phyloP scores from a whole-genome alignment of 306 rosid species.

The Cucumis sativus region Cucumber_9930_V3 NC_026657.2:27697501-27698000 shows the following conservation, averaged over 20 bases:
- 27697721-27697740: slow-evolving; percentile 76
- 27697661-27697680: slow-evolving; percentile 52
- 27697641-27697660: slow-evolving; percentile 66
- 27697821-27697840: slow-evolving; percentile 71
- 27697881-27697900: slow-evolving; percentile 14
- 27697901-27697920: neutral
- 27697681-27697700: slow-evolving; percentile 86
- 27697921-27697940: neutral
- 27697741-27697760: slow-evolving; percentile 28
- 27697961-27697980: slow-evolving; percentile 43
- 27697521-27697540: neutral
- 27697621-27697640: slow-evolving; percentile 51
- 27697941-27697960: neutral
- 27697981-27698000: slow-evolving; percentile 50
- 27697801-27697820: neutral
- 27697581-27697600: slow-evolving; percentile 47
- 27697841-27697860: slow-evolving; percentile 58
- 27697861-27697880: slow-evolving; percentile 75
- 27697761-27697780: neutral
- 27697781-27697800: neutral
- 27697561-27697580: slow-evolving; percentile 78
- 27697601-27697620: slow-evolving; percentile 47
- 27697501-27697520: neutral
- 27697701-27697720: slow-evolving; percentile 64
- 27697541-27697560: slow-evolving; percentile 42